These are phyloP conservation scores for Solanum aculeatissimum DNA, from an alignment of 305 asterid genomes.

Conservation along the genomic window DNA sequence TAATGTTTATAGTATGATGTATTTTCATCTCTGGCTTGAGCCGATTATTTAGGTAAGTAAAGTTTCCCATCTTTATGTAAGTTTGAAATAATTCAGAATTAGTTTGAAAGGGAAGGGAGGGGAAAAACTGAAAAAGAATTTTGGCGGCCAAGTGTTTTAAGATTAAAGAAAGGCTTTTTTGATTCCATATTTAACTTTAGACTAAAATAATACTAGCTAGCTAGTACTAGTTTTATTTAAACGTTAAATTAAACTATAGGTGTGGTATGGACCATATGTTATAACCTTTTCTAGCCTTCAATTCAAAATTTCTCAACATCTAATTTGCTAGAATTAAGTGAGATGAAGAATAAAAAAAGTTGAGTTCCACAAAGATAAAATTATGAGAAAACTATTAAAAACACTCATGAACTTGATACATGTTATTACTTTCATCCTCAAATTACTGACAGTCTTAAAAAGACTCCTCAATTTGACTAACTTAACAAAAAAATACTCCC, in stretches of 20 bases:
- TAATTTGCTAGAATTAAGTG: not conserved
- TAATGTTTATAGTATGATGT: too few species aligned
- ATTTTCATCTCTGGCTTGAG: not conserved
- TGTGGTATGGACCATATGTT: not conserved
- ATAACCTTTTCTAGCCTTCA: not conserved
- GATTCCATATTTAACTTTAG: not conserved
- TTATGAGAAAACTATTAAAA: not conserved
- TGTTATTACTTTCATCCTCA: too few species aligned
- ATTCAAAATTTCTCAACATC: not conserved
- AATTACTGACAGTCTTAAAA: too few species aligned
- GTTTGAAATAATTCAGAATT: not conserved
- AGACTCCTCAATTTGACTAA: too few species aligned
- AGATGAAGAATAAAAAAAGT: not conserved
- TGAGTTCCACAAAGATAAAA: not conserved
- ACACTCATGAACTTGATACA: too few species aligned
- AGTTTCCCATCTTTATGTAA: not conserved
- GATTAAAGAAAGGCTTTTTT: not conserved
- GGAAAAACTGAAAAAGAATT: not conserved
- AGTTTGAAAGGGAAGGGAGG: not conserved
- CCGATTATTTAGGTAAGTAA: not conserved
- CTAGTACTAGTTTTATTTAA: not conserved
- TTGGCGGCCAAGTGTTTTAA: conserved; percentile 23
- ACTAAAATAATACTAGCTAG: not conserved
- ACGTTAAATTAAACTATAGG: too few species aligned
- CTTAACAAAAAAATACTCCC: too few species aligned